Percentiles rank a stretch among this genome's conserved stretches.
phyloP scores from a whole-genome alignment of 306 rosid genomes.

The Gillenia trifoliata region DNA sequence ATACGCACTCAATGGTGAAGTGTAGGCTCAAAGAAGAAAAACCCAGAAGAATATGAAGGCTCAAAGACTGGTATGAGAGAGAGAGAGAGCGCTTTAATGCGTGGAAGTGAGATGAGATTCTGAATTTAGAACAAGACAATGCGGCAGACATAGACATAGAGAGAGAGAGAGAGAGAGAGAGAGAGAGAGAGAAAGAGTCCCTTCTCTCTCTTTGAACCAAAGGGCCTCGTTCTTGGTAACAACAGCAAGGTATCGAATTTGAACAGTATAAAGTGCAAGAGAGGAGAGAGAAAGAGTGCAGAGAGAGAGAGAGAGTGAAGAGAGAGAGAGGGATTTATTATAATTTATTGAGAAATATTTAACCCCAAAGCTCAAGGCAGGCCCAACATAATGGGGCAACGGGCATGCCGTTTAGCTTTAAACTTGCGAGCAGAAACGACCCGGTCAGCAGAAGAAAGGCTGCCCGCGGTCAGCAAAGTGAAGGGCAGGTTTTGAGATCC shows the following conservation, averaged over 20 bases:
- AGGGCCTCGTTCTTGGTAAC: conserved; percentile 84
- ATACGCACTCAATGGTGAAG: conserved; percentile 24
- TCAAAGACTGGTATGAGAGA: conserved; percentile 27
- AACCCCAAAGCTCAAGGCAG: conserved; percentile 50
- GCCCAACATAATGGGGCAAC: conserved; percentile 53
- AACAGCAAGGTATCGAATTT: conserved; percentile 77
- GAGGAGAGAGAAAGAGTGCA: background rate
- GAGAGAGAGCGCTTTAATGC: conserved; percentile 47
- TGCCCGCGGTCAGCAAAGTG: conserved; percentile 89
- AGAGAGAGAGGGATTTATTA: background rate
- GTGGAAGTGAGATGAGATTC: conserved; percentile 89
- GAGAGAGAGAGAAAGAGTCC: conserved; percentile 17
- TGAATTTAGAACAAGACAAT: conserved; percentile 78
- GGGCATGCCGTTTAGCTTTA: conserved; percentile 76
- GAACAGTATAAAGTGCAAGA: conserved; percentile 74
- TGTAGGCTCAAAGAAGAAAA: conserved; percentile 33
- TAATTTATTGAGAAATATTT: background rate
- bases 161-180: conserved; percentile 12
- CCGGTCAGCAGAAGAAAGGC: conserved; percentile 67
- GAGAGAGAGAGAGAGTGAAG: background rate
- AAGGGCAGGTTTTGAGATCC: conserved; percentile 24
- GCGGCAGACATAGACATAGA: conserved; percentile 55
- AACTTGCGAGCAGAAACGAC: conserved; percentile 28
- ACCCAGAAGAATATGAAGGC: conserved; percentile 39
- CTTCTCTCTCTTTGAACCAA: conserved; percentile 56